phyloP scores from a whole-genome alignment of 2,329 filamentous ascomycete species.

The Annulohypoxylon truncatum region DNA sequence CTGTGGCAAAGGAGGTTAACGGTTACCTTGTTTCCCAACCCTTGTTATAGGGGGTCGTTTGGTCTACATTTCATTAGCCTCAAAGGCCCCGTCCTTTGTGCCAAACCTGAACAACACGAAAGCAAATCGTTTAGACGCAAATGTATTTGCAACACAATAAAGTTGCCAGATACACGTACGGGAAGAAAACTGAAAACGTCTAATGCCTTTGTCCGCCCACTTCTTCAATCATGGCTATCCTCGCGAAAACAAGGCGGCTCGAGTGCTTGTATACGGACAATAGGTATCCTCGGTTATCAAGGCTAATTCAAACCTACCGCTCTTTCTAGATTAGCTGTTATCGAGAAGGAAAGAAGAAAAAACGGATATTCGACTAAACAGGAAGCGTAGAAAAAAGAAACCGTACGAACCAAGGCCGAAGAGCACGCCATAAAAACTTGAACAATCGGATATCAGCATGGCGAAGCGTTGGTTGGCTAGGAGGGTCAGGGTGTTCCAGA shows the following conservation, averaged over 20 bases:
- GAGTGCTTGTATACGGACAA: not conserved
- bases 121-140: not conserved
- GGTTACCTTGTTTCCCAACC: not conserved
- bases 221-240: not conserved
- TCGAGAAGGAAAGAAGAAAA: not conserved
- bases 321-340: no score
- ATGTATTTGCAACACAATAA: not conserved
- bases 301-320: not conserved
- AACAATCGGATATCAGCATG: not conserved
- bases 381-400: not conserved
- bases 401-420: not conserved
- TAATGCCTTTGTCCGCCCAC: not conserved
- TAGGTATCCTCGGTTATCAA: not conserved
- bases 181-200: not conserved
- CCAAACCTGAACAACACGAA: not conserved
- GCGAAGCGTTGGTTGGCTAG: not conserved
- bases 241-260: not conserved
- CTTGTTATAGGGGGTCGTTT: not conserved
- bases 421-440: no score
- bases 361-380: not conserved
- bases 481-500: not conserved
- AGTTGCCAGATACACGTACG: not conserved
- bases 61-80: not conserved
- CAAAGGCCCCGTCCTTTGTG: not conserved
- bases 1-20: not conserved